These are phyloP conservation scores for Hypoxylon crocopeplum DNA, from an alignment of 495 filamentous ascomycete species.

Conservation along the genomic window DNA sequence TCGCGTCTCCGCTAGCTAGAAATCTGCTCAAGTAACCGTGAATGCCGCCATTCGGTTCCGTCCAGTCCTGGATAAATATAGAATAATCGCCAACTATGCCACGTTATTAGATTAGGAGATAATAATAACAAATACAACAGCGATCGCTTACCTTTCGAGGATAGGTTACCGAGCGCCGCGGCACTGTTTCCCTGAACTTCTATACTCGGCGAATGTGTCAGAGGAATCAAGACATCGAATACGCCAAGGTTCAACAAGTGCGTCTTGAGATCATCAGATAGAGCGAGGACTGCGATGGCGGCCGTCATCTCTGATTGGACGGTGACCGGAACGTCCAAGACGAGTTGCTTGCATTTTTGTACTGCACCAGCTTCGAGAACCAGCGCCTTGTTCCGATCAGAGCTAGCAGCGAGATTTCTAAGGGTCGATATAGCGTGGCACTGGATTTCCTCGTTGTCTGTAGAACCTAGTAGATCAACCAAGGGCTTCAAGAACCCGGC, in stretches of 20 bases:
- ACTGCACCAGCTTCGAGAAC: constrained; percentile 96
- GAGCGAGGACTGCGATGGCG: constrained; percentile 93
- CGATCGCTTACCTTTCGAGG: constrained; percentile 83
- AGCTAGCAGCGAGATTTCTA: constrained; percentile 93
- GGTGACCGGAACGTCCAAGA: constrained; percentile 88
- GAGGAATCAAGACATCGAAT: constrained; percentile 93
- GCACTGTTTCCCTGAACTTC: constrained; percentile 99
- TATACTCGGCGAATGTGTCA: constrained; percentile 93
- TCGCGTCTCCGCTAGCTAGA: constrained; percentile 90
- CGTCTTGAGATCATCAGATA: constrained; percentile 94
- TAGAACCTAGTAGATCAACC: constrained; percentile 91
- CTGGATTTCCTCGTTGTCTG: constrained; percentile 98
- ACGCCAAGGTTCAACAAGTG: constrained; percentile 92
- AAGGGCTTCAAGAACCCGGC: constrained; percentile 93
- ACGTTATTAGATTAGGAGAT: constrained; percentile 27
- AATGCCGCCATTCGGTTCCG: constrained; percentile 88
- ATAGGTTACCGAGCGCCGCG: constrained; percentile 92
- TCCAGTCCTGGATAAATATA: constrained; percentile 94
- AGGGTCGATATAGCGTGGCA: constrained; percentile 98
- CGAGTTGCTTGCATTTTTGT: constrained; percentile 97
- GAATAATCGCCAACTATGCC: constrained; percentile 88
- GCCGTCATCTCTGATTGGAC: constrained; percentile 99
- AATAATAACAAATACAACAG: constrained; percentile 1
- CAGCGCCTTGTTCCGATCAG: constrained; percentile 94
- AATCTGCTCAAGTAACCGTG: constrained; percentile 94